Evolutionary conservation across 208 protist genomes (phyloP), one percentile per base, ranked within the genome.

Genomic region (Leishmania aethiopica): DNA sequence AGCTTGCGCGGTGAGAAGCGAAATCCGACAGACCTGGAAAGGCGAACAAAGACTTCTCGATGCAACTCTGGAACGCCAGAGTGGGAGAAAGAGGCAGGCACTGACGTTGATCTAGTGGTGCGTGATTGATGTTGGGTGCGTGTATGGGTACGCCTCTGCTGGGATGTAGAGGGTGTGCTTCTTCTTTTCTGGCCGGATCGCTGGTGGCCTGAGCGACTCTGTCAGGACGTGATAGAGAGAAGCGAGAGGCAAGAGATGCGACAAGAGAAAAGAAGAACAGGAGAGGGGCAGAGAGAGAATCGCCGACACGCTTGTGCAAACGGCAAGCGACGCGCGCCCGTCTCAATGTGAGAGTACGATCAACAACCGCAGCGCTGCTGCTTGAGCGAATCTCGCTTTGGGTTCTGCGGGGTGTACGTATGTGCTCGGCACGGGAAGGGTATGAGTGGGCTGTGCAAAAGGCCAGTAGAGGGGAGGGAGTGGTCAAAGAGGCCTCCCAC

Each of bases 381-480:
- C 59, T 64, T 64, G 59, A 11, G 19, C 10, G 2, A 28, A 64
- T 55, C 51, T 22, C 51, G 51, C 28, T 64, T 32, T 64, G 59
- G 2, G 8, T 3, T 64, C n/a, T 64, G 59, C 15, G 59, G 59
- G 28, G 59, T 17, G 59, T 40, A 32, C 40, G 60, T 40, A 11
- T 40, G 62, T 67, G 32, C 1, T 67, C n/a, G 32, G 32, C 8
- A 35, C 7, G 7, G 28, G 25, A 37, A 25, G 35, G 40, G 32
- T 78, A 37, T 67, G 40, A 4, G 40, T 5, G 35, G n/a, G 40
- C 69, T 42, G 19, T 15, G 10, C 17, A 32, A 1, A n/a, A 45
- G 11, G 25, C 76, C 28, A 85, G 74, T 73, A 42, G 64, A 60
- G 80, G 67, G 77, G 7, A 67, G 62, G 62, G 32, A 32, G 5